phyloP scores from a whole-genome alignment of 2,329 filamentous ascomycete species.

The Colletotrichum sp. region DNA sequence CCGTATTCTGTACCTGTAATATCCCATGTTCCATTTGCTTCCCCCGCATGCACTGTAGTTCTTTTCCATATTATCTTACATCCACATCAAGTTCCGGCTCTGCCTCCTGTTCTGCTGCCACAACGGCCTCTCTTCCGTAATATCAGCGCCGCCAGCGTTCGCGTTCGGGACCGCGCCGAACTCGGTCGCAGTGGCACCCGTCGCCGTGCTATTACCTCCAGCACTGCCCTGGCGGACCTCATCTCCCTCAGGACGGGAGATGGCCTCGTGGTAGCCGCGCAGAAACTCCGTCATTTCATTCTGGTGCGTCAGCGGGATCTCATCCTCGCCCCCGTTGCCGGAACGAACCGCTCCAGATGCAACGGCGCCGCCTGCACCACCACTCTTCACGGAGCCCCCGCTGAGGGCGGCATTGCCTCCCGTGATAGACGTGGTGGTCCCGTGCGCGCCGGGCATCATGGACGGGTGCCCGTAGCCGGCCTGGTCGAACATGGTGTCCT shows the following conservation, averaged over 20 bases:
- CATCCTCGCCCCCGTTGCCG: slow-evolving; percentile 33
- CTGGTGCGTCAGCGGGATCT: slow-evolving; percentile 42
- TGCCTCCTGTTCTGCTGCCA: slow-evolving; percentile 61
- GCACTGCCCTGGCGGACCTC: slow-evolving; percentile 38
- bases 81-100: slow-evolving; percentile 53
- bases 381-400: slow-evolving; percentile 18
- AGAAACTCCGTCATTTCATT: slow-evolving; percentile 50
- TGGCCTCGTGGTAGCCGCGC: slow-evolving; percentile 44
- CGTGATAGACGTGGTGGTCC: slow-evolving; percentile 19
- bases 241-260: slow-evolving; percentile 43
- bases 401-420: slow-evolving; percentile 5
- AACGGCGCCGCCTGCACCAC: slow-evolving; percentile 25
- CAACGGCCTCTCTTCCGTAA: slow-evolving; percentile 42
- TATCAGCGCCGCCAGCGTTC: background rate
- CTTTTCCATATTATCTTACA: slow-evolving; percentile 31
- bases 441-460: slow-evolving; percentile 18
- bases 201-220: slow-evolving; percentile 19
- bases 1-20: background rate
- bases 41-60: background rate
- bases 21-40: background rate
- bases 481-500: slow-evolving; percentile 16
- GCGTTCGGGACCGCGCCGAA: background rate
- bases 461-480: slow-evolving; percentile 15
- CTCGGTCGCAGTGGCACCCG: background rate
- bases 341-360: slow-evolving; percentile 29